Evolutionary conservation across 192 early-diverging fungal species (phyloP).

Genomic region (Umbelopsis isabellina): DNA sequence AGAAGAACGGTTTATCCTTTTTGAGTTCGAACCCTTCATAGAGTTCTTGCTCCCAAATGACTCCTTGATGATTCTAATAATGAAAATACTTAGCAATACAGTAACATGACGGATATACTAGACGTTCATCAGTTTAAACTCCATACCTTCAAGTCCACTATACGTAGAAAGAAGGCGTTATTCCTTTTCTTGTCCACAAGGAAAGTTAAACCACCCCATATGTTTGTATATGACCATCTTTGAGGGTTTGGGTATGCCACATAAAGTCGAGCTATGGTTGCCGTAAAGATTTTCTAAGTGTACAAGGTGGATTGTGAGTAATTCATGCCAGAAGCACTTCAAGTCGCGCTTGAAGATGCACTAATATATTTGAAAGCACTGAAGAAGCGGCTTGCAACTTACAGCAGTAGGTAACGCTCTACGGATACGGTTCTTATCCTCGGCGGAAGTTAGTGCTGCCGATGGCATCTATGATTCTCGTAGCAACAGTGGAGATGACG

Average conservation of each 20-base stretch:
- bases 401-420: conserved; percentile 34
- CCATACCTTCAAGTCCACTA: conserved; percentile 67
- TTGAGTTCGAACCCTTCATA: conserved; percentile 72
- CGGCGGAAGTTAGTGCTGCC: conserved; percentile 34
- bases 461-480: conserved; percentile 38
- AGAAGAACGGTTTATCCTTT: conserved; percentile 67
- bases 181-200: conserved; percentile 66
- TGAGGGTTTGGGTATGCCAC: conserved; percentile 71
- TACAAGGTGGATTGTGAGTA: background rate
- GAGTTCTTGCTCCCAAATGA: conserved; percentile 84
- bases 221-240: conserved; percentile 71
- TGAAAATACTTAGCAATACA: background rate
- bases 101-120: background rate
- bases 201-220: conserved; percentile 74
- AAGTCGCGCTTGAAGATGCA: no score
- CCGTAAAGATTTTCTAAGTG: conserved; percentile 73
- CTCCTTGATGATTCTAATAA: conserved; percentile 51
- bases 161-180: conserved; percentile 64
- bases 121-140: background rate
- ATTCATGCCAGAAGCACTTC: background rate
- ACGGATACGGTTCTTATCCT: conserved; percentile 41
- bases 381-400: conserved; percentile 21
- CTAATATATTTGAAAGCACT: background rate
- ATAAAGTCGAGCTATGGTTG: conserved; percentile 79
- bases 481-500: background rate